A percentile compares a stretch with the other conserved stretches of the same genome.
Evolutionary conservation across 2,329 filamentous ascomycete species (phyloP).

Genomic region (Plenodomus lindquistii): DNA sequence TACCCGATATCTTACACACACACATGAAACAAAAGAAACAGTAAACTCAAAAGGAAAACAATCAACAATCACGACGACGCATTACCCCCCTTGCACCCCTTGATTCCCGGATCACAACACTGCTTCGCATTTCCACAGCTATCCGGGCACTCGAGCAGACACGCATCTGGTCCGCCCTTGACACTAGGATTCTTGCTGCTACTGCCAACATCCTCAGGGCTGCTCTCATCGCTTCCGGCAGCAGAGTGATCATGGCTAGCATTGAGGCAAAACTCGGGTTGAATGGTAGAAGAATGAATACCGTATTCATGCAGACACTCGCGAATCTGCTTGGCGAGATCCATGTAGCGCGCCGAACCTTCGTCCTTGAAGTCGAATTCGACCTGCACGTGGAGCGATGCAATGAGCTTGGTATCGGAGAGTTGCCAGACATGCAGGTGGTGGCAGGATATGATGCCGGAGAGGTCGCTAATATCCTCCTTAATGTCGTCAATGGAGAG

Average conservation of each 20-base stretch:
- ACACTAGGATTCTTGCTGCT: conserved; percentile 43
- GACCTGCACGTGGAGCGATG: conserved; percentile 91
- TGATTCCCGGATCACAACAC: conserved; percentile 45
- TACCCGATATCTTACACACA: background rate
- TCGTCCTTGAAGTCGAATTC: conserved; percentile 85
- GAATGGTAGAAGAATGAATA: conserved; percentile 96
- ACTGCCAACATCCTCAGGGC: conserved; percentile 31
- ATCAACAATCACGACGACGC: conserved; percentile 16
- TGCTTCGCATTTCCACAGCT: conserved; percentile 48
- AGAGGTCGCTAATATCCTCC: conserved; percentile 83
- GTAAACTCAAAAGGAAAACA: background rate
- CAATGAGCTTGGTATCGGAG: conserved; percentile 90
- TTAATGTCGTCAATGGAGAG: conserved; percentile 88
- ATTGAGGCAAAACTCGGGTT: conserved; percentile 75
- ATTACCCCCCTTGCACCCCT: conserved; percentile 25
- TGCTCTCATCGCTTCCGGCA: conserved; percentile 35
- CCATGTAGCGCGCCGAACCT: conserved; percentile 82
- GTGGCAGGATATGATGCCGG: conserved; percentile 87
- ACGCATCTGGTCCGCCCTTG: conserved; percentile 41
- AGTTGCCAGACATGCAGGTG: conserved; percentile 98
- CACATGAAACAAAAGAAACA: conserved; percentile 2
- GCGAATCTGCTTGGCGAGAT: conserved; percentile 77
- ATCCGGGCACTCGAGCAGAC: conserved; percentile 50
- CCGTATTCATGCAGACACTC: conserved; percentile 92
- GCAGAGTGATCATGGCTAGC: conserved; percentile 49